Base-by-base conservation (phyloP, 306 rosid genomes). In the Trifolium fragiferum region DNA sequence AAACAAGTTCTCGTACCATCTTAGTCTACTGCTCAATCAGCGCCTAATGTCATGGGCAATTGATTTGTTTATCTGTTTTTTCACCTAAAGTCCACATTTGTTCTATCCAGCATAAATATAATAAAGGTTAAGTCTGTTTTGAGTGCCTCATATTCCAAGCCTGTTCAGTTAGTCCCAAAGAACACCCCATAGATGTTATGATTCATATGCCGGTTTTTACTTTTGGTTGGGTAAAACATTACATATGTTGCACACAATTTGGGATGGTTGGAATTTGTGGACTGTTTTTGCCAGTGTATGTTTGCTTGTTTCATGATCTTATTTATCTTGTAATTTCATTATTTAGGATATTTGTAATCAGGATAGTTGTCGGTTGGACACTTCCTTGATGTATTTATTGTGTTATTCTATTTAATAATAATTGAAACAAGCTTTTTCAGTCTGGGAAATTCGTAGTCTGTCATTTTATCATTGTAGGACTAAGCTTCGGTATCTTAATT, bases 121-220 rank as follows among this genome's bases (percentile, higher is more conserved):
- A 90, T 81, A 82, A 84, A 70, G 73, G 84, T 78, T 65, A 32
- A 72, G 79, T 79, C 82, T 79, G 79, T 88, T 87, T 80, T 69
- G 87, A 81, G 83, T 82, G 80, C 76, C 76, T 43, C 77, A 43
- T 79, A 74, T 77, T 46, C 41, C 21, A 68, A 83, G 69, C 73
- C 75, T 60, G 46, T 68, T 68, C 15, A 66, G 81, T 75, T 74
- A 82, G 87, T 79, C 78, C 57, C 74, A 76, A 49, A 41, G 80
- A 79, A 79, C 70, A 80, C 83, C 73, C 78, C 72, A 35, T 84
- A 79, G 87, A 82, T 84, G 66, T 51, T 78, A 74, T 85, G 84
- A 78, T 72, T 77, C 73, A 72, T 78, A 83, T 85, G 76, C 68
- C 82, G 50, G 75, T 71, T 71, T 65, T 60, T 33, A 58, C 37